phyloP scores from a whole-genome alignment of 257 asterid species.

The Cynanchum wilfordii region DNA sequence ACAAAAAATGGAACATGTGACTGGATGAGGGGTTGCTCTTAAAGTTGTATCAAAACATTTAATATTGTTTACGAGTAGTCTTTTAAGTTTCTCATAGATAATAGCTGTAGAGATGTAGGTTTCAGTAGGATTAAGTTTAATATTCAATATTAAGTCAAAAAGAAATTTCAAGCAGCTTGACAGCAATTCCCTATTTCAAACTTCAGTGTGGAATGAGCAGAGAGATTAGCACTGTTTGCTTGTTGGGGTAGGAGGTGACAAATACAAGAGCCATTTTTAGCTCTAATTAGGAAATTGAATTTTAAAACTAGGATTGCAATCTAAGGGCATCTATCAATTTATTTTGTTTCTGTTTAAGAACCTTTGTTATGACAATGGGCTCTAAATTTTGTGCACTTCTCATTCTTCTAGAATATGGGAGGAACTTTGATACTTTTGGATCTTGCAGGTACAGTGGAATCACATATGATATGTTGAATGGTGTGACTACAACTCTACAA shows the following conservation, averaged over 20 bases:
- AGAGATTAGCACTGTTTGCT: neutral
- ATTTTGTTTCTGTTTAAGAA: neutral
- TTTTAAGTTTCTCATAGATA: neutral
- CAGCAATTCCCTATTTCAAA: neutral
- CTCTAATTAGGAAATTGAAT: neutral
- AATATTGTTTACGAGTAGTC: neutral
- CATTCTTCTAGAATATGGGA: neutral
- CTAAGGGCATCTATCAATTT: neutral
- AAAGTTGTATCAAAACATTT: neutral
- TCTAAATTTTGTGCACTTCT: neutral
- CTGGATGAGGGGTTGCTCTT: neutral
- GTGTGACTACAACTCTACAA: conserved; percentile 72
- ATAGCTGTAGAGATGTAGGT: neutral
- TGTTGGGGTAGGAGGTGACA: neutral
- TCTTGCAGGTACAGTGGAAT: conserved; percentile 91
- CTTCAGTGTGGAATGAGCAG: neutral
- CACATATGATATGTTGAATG: conserved; percentile 66
- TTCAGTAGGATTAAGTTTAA: neutral
- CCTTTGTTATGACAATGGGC: neutral
- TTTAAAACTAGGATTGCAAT: neutral
- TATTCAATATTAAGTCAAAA: neutral
- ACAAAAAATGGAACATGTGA: neutral
- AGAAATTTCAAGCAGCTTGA: neutral
- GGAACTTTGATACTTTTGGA: conserved; percentile 12
- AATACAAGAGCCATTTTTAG: neutral